Evolutionary conservation across 768 basidiomycete species (phyloP).

Genomic region (Mycena leptocephala): DNA sequence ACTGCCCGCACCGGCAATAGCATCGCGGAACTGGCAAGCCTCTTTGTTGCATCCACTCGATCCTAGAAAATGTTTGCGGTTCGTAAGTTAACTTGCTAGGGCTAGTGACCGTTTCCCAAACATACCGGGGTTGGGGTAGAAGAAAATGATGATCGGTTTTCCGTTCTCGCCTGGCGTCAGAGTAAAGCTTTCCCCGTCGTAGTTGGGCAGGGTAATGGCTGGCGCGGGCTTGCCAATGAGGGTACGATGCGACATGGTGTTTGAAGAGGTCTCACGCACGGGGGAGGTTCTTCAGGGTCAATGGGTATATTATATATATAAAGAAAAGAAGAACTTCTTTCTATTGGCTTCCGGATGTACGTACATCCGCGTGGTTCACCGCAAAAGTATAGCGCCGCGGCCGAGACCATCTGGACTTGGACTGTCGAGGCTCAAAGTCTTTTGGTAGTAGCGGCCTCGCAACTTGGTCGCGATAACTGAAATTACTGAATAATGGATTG

Average conservation of each 20-base stretch:
- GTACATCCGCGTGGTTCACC: neutral
- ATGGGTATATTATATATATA: neutral
- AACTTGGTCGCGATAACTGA: too few species aligned
- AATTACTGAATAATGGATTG: too few species aligned
- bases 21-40: constrained; percentile 89
- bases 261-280: neutral
- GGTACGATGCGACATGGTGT: constrained; percentile 61
- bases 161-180: constrained; percentile 73
- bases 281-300: neutral
- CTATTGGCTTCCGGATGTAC: neutral
- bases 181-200: constrained; percentile 73
- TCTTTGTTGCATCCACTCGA: constrained; percentile 87
- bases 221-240: constrained; percentile 81
- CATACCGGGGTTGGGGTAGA: constrained; percentile 81
- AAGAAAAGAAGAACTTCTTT: constrained; percentile 10
- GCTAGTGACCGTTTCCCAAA: neutral
- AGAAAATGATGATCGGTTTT: constrained; percentile 81
- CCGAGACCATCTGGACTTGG: too few species aligned
- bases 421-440: too few species aligned
- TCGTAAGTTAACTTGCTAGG: neutral
- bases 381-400: neutral
- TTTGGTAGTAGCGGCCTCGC: too few species aligned
- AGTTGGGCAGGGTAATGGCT: constrained; percentile 73
- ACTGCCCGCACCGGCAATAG: constrained; percentile 72
- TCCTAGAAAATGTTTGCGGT: constrained; percentile 53